Evolutionary conservation across 1,284 basidiomycete genomes (phyloP).

Genomic region (Fomitopsis pinicola): DNA sequence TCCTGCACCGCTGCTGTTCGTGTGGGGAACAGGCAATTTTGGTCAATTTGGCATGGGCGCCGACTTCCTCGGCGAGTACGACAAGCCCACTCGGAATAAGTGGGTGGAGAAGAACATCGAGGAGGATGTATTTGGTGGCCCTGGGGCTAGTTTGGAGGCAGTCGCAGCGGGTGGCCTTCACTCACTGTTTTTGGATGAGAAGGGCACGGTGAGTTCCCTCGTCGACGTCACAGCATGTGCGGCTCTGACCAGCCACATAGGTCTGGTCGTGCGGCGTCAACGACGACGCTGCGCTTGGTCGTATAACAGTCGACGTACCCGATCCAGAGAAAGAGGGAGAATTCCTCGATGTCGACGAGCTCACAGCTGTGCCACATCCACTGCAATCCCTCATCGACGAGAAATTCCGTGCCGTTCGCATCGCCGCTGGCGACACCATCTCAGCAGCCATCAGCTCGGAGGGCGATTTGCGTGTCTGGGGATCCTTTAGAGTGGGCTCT

Average conservation of each 20-base stretch:
- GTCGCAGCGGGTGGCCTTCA: conserved; percentile 82
- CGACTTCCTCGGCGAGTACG: conserved; percentile 60
- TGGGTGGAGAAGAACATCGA: conserved; percentile 66
- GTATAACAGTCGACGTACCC: conserved; percentile 41
- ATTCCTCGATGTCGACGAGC: conserved; percentile 69
- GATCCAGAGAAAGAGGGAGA: conserved; percentile 25
- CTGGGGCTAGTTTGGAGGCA: conserved; percentile 71
- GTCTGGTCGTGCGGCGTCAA: conserved; percentile 88
- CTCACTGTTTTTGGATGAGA: conserved; percentile 77
- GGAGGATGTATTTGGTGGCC: conserved; percentile 59
- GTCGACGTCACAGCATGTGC: not conserved
- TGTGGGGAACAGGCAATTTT: conserved; percentile 86
- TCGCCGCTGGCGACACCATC: conserved; percentile 81
- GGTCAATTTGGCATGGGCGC: conserved; percentile 85
- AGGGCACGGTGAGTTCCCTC: conserved; percentile 62
- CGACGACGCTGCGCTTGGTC: conserved; percentile 86
- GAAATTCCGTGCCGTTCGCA: conserved; percentile 76
- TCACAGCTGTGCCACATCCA: conserved; percentile 73
- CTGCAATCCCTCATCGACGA: conserved; percentile 69
- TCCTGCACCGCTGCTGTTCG: conserved; percentile 50
- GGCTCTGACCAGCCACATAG: conserved; percentile 32
- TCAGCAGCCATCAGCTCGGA: conserved; percentile 74
- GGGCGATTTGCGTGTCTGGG: conserved; percentile 86
- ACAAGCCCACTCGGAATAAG: conserved; percentile 62
- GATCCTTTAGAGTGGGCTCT: conserved; percentile 72